Conservation (phyloP, 2,329 filamentous ascomycete genomes). For the Scortechinia acanthostroma region DNA sequence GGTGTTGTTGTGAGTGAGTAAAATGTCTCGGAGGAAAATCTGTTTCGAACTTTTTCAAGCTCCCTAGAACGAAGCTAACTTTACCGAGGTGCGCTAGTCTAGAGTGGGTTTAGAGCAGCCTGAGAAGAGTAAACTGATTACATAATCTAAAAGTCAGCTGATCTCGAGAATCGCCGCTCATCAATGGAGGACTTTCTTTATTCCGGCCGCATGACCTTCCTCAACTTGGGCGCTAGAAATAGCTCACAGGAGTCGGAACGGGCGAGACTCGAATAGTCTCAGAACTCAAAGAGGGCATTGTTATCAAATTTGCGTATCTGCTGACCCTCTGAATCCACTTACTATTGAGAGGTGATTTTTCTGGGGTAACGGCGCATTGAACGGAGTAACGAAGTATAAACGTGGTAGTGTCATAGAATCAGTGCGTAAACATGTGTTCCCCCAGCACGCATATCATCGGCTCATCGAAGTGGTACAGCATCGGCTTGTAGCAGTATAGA, state of each 20-base stretch:
- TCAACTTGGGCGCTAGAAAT: too few species aligned
- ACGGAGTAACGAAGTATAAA: too few species aligned
- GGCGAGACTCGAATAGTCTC: neutral
- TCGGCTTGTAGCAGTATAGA: neutral
- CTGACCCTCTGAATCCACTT: neutral
- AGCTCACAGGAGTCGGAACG: neutral
- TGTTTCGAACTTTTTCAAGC: neutral
- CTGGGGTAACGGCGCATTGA: too few species aligned
- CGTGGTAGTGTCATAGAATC: too few species aligned
- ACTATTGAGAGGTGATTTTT: neutral
- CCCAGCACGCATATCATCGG: too few species aligned
- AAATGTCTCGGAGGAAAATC: too few species aligned
- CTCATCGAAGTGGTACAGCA: too few species aligned
- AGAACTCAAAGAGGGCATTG: neutral
- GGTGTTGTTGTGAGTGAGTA: neutral
- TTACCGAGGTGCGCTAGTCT: too few species aligned
- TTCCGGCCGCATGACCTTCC: neutral
- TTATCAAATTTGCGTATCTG: neutral
- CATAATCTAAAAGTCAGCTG: neutral
- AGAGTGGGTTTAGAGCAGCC: too few species aligned
- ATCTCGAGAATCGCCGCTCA: neutral
- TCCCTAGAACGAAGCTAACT: neutral
- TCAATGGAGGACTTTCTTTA: neutral
- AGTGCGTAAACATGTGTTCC: too few species aligned
- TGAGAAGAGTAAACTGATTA: too few species aligned